phyloP scores from a whole-genome alignment of 495 filamentous ascomycete species.

The Penicillium arizonense region DNA sequence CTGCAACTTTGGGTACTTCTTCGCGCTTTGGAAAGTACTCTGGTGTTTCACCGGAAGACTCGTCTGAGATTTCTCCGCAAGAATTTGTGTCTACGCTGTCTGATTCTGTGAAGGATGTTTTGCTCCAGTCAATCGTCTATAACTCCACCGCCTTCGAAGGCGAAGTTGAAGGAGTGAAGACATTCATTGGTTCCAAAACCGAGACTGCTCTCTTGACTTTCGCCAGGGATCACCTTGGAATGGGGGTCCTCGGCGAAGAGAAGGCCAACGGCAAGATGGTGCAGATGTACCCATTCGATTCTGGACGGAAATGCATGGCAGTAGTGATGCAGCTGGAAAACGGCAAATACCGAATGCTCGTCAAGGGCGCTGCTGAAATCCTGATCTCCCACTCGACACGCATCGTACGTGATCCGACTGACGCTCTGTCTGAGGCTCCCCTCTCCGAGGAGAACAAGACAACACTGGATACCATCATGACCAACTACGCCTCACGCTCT shows the following conservation, averaged over 20 bases:
- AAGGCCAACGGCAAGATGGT: conserved; percentile 66
- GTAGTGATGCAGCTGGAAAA: conserved; percentile 65
- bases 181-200: conserved; percentile 87
- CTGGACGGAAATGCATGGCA: conserved; percentile 86
- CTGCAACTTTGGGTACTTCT: conserved; percentile 68
- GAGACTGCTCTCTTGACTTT: conserved; percentile 80
- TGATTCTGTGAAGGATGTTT: conserved; percentile 55
- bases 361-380: conserved; percentile 92
- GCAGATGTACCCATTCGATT: conserved; percentile 85
- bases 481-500: conserved; percentile 75
- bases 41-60: conserved; percentile 16
- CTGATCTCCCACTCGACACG: conserved; percentile 69
- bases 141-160: conserved; percentile 92
- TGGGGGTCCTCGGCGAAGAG: conserved; percentile 67
- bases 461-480: conserved; percentile 64
- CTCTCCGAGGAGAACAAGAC: conserved; percentile 59
- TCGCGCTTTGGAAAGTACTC: conserved; percentile 66
- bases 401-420: conserved; percentile 70
- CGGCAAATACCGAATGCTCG: conserved; percentile 67
- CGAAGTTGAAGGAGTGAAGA: conserved; percentile 61
- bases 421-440: conserved; percentile 49
- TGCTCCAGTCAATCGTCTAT: conserved; percentile 73
- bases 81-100: conserved; percentile 62
- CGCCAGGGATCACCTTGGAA: conserved; percentile 72
- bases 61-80: conserved; percentile 47